Evolutionary conservation across 2,329 filamentous ascomycete species (phyloP), one percentile per base, ranked within the genome.

Genomic region (Ophiosphaerella narmari): DNA sequence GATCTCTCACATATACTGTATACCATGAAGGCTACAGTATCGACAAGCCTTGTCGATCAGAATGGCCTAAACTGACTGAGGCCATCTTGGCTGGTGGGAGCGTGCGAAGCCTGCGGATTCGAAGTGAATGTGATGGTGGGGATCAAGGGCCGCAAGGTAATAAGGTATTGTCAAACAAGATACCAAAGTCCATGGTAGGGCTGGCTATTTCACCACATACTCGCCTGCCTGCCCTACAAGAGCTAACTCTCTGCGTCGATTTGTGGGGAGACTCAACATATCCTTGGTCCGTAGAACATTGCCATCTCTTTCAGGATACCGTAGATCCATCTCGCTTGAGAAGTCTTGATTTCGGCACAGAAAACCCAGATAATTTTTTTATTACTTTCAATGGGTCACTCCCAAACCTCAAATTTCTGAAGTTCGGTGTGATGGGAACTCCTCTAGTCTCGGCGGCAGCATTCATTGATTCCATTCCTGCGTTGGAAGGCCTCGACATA

Each of bases 1-100:
- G 14, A 12, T 38, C n/a, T 2, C 29, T 58, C 16, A 46, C 39
- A 5, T 58, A 49, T 33, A 32, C 29, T 11, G 33, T 55, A 13
- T 52, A 52, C 40, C 24, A 39, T 8, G 21, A 52, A 45, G 48
- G 50, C 35, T 39, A 41, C 8, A 5, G 7, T 6, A 11, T 35
- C 4, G 24, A 48, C 5, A 8, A 39, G 12, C 46, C 43, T 16
- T 29, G 36, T 11, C 39, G 21, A 11, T 51, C 48, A 11, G 50
- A 54, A 31, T 57, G 54, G 54, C 44, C 50, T 2, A 43, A 46
- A 33, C 32, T 57, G 4, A 49, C 47, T 4, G 37, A 36, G 5
- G 48, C 44, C 39, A 24, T 55, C 16, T 18, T 23, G 6, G 4
- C 31, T 7, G 42, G 48, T 7, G 48, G 44, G 8, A 43, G 38